phyloP scores from a whole-genome alignment of 1,284 basidiomycete genomes.

The Sporisorium iseilematis-ciliati region DNA sequence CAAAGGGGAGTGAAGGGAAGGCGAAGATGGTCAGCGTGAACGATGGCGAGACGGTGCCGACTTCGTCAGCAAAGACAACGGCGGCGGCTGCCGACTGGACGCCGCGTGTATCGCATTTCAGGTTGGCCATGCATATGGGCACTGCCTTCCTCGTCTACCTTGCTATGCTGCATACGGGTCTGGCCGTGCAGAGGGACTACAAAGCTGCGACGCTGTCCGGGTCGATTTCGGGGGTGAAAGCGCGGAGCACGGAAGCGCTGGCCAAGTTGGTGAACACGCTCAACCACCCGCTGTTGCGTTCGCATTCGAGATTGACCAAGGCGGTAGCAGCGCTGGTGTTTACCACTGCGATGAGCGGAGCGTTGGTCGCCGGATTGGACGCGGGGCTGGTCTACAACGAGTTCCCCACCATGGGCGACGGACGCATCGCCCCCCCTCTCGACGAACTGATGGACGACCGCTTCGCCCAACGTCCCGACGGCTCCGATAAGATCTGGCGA shows the following conservation, averaged over 20 bases:
- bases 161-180: slow-evolving; percentile 87
- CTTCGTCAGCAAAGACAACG: slow-evolving; percentile 25
- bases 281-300: slow-evolving; percentile 42
- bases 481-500: slow-evolving; percentile 76
- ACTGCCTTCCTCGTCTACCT: slow-evolving; percentile 90
- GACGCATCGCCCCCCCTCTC: slow-evolving; percentile 79
- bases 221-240: slow-evolving; percentile 42
- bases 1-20: slow-evolving; percentile 26
- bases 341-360: slow-evolving; percentile 88
- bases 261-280: slow-evolving; percentile 47
- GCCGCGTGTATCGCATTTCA: slow-evolving; percentile 93
- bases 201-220: slow-evolving; percentile 74
- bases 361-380: slow-evolving; percentile 96
- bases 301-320: slow-evolving; percentile 51
- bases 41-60: slow-evolving; percentile 16
- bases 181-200: slow-evolving; percentile 81
- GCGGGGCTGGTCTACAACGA: slow-evolving; percentile 97
- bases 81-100: slow-evolving; percentile 60
- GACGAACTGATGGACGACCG: slow-evolving; percentile 79
- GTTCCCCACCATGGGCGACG: slow-evolving; percentile 95
- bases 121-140: slow-evolving; percentile 92
- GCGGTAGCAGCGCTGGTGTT: slow-evolving; percentile 59
- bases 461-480: slow-evolving; percentile 77
- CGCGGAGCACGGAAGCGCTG: not conserved
- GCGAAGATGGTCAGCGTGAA: slow-evolving; percentile 22